Base-by-base conservation (phyloP, 108 stramenopile genomes). In the Bacterosira constricta region DNA sequence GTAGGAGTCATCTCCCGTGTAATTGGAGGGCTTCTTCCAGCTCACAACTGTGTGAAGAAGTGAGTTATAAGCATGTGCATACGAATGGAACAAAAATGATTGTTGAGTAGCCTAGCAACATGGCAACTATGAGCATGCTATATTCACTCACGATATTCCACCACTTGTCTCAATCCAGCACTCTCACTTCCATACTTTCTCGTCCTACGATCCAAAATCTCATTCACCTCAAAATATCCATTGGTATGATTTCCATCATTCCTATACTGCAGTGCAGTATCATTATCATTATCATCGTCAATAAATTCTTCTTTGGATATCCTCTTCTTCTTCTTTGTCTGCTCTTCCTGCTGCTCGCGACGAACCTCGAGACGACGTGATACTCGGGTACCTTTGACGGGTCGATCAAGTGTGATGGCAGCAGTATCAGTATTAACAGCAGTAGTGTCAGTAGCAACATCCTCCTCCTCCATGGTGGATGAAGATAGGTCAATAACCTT, bases 221-320 rank as follows among this genome's bases (percentile, higher is more conserved):
- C 35, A 20, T 74, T 64, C 29, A 74, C 73, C 41, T 74, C 56
- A 46, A 36, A 74, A 23, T 74, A 74, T 23, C 55, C 64, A 37
- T 74, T 46, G n/a, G n/a, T n/a, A n/a, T n/a, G n/a, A n/a, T n/a
- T n/a, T n/a, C n/a, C n/a, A n/a, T n/a, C n/a, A n/a, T n/a, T n/a
- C n/a, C n/a, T n/a, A n/a, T n/a, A n/a, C n/a, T n/a, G n/a, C n/a
- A n/a, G n/a, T n/a, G n/a, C n/a, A n/a, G n/a, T n/a, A n/a, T n/a
- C n/a, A n/a, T n/a, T n/a, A n/a, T n/a, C n/a, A n/a, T n/a, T n/a
- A n/a, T n/a, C n/a, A n/a, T n/a, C n/a, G n/a, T n/a, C n/a, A n/a
- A n/a, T n/a, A n/a, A n/a, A n/a, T n/a, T n/a, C n/a, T n/a, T n/a
- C n/a, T n/a, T n/a, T n/a, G n/a, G n/a, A n/a, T 7, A 29, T 27